Evolutionary conservation across 352 stramenopile genomes (phyloP), one percentile per base, ranked within the genome.

Genomic region (Globisporangium parvum): DNA sequence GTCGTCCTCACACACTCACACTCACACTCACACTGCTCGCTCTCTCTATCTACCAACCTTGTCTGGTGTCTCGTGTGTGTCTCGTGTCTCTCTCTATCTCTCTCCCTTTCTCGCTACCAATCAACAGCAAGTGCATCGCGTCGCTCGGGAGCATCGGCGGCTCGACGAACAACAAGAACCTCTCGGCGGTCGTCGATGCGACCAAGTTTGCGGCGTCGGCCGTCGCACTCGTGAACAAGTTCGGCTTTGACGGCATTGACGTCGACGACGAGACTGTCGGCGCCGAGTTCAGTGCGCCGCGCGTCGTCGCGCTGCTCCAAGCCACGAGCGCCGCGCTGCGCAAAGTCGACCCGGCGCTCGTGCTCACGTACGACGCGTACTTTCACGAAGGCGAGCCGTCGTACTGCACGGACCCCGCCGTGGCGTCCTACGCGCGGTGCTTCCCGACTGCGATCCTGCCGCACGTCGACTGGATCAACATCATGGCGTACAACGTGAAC

Each of bases 401-500:
- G 24, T 75, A 65, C 47, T 75, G 67, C 48, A 53, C 50, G 20
- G 63, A 59, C 41, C 18, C 64, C 2, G 66, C 57, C 3, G 53
- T 67, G 40, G 67, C 66, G 5, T 49, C 57, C 28, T 89, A 88
- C 58, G 63, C 71, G 26, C 68, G 82, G 3, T 92, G 82, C 57
- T 92, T 90, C 55, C 76, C 78, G 1, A 61, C 65, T 3, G 59
- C 52, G 28, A 62, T 88, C 3, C 52, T 89, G 21, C 51, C 70
- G 21, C 77, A 78, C 21, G 67, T 90, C 17, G 77, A 90, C 61
- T 89, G 80, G 79, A 61, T 92, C 42, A 88, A 92, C 62, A 87
- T 92, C 59, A 92, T 92, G 82, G 72, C 80, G 41, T 92, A 92
- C 69, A 92, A 92, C 53, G 74, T 88, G 42, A 71, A 86, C 15